Evolutionary conservation across 2,329 filamentous ascomycete species (phyloP).

Genomic region (Seiridium cupressi): DNA sequence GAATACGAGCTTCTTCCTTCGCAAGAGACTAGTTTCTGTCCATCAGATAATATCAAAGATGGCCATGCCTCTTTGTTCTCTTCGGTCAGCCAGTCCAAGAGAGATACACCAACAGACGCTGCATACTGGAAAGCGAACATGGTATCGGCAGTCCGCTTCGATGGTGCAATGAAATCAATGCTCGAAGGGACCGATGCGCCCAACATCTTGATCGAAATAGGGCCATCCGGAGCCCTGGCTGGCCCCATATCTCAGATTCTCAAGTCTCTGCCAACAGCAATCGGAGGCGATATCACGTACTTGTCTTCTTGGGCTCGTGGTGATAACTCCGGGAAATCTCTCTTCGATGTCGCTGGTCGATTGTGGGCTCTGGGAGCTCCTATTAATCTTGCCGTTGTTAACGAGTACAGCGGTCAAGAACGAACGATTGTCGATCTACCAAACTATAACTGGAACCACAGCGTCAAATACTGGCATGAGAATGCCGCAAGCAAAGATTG

Average conservation of each 20-base stretch:
- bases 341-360: constrained; percentile 19
- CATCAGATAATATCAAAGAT: too few relatives aligned
- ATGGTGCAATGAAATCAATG: too few relatives aligned
- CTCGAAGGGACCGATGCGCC: background rate
- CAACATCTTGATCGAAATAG: constrained; percentile 22
- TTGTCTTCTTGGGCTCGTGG: constrained; percentile 16
- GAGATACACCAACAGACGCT: too few relatives aligned
- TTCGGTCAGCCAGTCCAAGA: too few relatives aligned
- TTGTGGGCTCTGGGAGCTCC: constrained; percentile 14
- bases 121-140: too few relatives aligned
- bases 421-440: constrained; percentile 19
- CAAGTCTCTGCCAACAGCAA: too few relatives aligned
- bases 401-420: constrained; percentile 10
- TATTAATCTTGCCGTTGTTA: constrained; percentile 17
- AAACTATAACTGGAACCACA: constrained; percentile 24
- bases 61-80: too few relatives aligned
- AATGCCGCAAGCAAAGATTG: constrained; percentile 18
- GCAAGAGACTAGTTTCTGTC: too few relatives aligned
- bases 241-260: constrained; percentile 21
- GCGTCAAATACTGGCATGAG: constrained; percentile 20
- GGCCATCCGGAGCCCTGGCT: constrained; percentile 17
- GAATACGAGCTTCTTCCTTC: too few relatives aligned
- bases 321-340: constrained; percentile 1
- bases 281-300: too few relatives aligned
- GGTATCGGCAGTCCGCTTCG: too few relatives aligned